These are phyloP conservation scores for Saraca asoca DNA, from an alignment of 331 rosid genomes.

Conservation along the genomic window DNA sequence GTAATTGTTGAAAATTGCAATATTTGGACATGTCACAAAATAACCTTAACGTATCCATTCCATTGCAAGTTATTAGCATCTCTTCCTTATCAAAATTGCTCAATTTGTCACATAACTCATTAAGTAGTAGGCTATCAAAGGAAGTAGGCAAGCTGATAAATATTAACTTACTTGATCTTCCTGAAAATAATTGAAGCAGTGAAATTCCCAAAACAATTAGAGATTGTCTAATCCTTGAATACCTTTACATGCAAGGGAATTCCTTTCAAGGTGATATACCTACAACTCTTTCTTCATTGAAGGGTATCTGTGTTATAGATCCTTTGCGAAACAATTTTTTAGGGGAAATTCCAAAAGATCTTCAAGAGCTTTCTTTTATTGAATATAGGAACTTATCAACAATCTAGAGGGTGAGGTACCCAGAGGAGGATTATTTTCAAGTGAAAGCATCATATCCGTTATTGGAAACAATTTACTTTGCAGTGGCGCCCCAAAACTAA, in stretches of 20 bases:
- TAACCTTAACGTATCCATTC: slow-evolving; percentile 1
- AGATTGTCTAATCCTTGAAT: slow-evolving; percentile 1
- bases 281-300: not conserved
- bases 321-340: slow-evolving; percentile 9
- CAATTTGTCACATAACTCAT: not conserved
- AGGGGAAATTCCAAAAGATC: not conserved
- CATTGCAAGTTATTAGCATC: not conserved
- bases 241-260: slow-evolving; percentile 9
- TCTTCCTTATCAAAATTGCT: not conserved
- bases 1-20: not conserved
- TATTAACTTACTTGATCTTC: not conserved
- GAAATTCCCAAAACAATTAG: slow-evolving; percentile 5
- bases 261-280: slow-evolving; percentile 17
- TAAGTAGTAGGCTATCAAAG: not conserved
- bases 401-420: slow-evolving; percentile 35
- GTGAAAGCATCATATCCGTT: too few species aligned
- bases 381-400: slow-evolving; percentile 6
- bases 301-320: not conserved
- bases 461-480: slow-evolving; percentile 17
- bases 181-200: slow-evolving; percentile 15
- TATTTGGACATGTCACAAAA: not conserved
- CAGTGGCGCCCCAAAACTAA: slow-evolving; percentile 16
- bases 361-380: not conserved
- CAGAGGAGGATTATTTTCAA: not conserved
- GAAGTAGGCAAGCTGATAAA: slow-evolving; percentile 23